Evolutionary conservation across 2,329 filamentous ascomycete species (phyloP).

Genomic region (Pseudogymnoascus sp.): DNA sequence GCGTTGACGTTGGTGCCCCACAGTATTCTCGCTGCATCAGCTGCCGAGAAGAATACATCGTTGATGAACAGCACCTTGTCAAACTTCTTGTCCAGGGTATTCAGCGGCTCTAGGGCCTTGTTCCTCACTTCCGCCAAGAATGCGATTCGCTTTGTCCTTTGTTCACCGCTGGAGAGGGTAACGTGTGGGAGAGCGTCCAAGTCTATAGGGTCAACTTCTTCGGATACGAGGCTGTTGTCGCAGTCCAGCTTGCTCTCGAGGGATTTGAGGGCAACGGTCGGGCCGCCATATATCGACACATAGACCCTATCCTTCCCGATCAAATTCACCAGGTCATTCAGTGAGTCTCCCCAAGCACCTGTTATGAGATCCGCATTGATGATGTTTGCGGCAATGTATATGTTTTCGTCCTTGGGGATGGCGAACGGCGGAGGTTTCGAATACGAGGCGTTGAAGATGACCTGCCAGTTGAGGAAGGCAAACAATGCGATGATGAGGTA

Average conservation of each 20-base stretch:
- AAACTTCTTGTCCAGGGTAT: constrained; percentile 38
- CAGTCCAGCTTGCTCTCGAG: constrained; percentile 43
- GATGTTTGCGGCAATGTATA: constrained; percentile 67
- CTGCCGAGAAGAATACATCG: constrained; percentile 48
- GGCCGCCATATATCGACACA: constrained; percentile 62
- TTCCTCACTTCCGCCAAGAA: constrained; percentile 68
- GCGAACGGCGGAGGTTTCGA: constrained; percentile 34
- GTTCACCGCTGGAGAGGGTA: constrained; percentile 51
- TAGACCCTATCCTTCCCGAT: constrained; percentile 61
- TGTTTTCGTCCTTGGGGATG: constrained; percentile 46
- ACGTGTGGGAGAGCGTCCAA: constrained; percentile 49
- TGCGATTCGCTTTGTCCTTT: constrained; percentile 62
- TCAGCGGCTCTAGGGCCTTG: constrained; percentile 55
- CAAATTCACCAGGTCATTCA: constrained; percentile 55
- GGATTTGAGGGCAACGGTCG: constrained; percentile 42
- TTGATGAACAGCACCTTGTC: constrained; percentile 58
- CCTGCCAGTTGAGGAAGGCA: constrained; percentile 20
- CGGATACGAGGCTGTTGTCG: constrained; percentile 47
- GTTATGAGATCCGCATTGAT: constrained; percentile 57
- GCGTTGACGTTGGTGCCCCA: constrained; percentile 48
- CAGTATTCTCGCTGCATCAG: constrained; percentile 48
- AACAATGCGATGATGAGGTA: constrained; percentile 19
- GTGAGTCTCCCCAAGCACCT: constrained; percentile 54
- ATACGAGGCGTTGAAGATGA: constrained; percentile 36
- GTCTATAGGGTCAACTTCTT: constrained; percentile 44